A percentile compares a stretch with the other conserved stretches of the same genome.
Conservation (phyloP, 768 basidiomycete species). For the Podaxis pistillaris region DNA sequence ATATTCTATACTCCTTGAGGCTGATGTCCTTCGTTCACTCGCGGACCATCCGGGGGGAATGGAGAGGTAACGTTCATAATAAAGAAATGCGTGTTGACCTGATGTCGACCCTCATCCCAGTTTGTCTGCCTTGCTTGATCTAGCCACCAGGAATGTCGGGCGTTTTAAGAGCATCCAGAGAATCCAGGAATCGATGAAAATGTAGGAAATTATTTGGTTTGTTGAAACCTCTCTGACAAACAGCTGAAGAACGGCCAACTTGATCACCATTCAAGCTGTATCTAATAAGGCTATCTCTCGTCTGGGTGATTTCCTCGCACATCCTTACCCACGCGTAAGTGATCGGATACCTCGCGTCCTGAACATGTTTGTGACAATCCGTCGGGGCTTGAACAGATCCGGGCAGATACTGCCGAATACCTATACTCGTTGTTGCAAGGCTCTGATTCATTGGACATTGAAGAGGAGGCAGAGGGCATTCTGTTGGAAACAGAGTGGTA, state of each 20-base stretch:
- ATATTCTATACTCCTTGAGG: constrained; percentile 71
- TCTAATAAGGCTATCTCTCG: constrained; percentile 41
- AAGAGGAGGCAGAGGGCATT: constrained; percentile 64
- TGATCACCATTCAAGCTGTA: constrained; percentile 52
- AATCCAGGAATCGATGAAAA: constrained; percentile 78
- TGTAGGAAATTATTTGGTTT: constrained; percentile 46
- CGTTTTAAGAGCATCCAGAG: constrained; percentile 82
- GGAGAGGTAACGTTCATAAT: constrained; percentile 43
- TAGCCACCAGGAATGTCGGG: constrained; percentile 60
- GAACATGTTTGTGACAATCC: constrained; percentile 14
- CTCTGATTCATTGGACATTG: constrained; percentile 57
- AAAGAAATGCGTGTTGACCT: constrained; percentile 41
- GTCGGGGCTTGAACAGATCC: constrained; percentile 48
- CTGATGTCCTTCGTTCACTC: constrained; percentile 54
- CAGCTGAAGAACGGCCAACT: constrained; percentile 56
- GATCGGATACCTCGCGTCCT: constrained; percentile 16
- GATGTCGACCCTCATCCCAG: constrained; percentile 40
- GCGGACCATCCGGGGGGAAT: constrained; percentile 44
- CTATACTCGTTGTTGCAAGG: constrained; percentile 77
- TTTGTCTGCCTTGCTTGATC: constrained; percentile 48
- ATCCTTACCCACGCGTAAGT: constrained; percentile 78
- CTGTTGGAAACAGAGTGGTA: constrained; percentile 85
- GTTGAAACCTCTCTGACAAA: constrained; percentile 9
- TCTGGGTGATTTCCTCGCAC: constrained; percentile 65
- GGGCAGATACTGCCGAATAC: constrained; percentile 79